phyloP scores from a whole-genome alignment of 768 basidiomycete genomes.

The Rhizopogon roseolus region DNA sequence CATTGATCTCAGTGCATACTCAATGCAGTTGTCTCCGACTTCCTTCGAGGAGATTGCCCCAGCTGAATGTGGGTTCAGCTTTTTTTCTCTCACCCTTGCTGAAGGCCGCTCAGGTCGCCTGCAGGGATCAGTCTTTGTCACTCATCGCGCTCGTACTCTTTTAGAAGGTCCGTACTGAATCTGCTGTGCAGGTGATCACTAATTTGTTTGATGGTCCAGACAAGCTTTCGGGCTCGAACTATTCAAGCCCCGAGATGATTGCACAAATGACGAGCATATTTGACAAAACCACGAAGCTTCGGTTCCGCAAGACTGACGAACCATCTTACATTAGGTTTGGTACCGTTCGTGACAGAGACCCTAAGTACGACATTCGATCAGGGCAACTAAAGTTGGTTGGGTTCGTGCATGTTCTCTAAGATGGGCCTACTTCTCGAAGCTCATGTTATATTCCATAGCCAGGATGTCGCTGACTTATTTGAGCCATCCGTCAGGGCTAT shows the following conservation, averaged over 20 bases:
- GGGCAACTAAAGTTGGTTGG: not conserved
- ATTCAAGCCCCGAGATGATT: conserved; percentile 23
- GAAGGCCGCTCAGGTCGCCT: conserved; percentile 24
- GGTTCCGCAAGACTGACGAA: conserved; percentile 30
- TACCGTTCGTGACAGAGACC: conserved; percentile 28
- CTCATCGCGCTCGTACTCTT: conserved; percentile 20
- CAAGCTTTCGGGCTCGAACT: conserved; percentile 24
- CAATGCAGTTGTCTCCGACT: conserved; percentile 9
- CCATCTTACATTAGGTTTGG: conserved; percentile 37
- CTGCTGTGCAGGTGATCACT: not conserved
- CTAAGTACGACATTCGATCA: conserved; percentile 23
- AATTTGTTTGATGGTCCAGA: conserved; percentile 8
- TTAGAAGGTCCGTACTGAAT: conserved; percentile 18
- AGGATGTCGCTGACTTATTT: not conserved
- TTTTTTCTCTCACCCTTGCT: not conserved
- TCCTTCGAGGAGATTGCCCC: not conserved
- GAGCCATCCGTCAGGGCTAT: not conserved
- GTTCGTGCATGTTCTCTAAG: not conserved
- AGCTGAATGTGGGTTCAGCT: not conserved
- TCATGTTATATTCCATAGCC: not conserved
- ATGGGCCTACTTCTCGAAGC: not conserved
- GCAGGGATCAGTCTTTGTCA: conserved; percentile 35
- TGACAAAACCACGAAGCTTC: conserved; percentile 32
- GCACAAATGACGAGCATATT: conserved; percentile 28
- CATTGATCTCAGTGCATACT: conserved; percentile 34